phyloP scores from a whole-genome alignment of 164 flowering plant genomes.

The Echeveria elegans region DNA sequence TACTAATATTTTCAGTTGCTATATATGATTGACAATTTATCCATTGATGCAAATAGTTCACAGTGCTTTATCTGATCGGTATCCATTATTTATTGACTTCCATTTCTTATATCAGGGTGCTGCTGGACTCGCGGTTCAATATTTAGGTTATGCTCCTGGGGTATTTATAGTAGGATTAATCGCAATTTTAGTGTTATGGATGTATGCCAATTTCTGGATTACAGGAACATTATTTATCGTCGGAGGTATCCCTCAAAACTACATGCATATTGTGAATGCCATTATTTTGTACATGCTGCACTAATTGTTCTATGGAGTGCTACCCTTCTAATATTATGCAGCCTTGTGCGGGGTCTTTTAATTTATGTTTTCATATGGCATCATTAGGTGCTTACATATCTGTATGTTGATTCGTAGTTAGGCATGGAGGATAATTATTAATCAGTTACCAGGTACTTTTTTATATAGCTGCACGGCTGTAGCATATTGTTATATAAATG shows the following conservation, averaged over 20 bases:
- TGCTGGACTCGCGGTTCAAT: constrained; percentile 77
- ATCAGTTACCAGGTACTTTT: neutral
- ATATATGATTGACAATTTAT: neutral
- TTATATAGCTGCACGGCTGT: neutral
- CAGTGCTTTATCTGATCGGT: neutral
- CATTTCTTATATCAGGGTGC: constrained; percentile 58
- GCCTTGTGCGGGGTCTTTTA: no score
- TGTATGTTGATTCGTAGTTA: neutral
- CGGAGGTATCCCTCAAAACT: constrained; percentile 54
- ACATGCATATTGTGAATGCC: neutral
- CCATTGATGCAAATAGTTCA: neutral
- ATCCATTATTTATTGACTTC: neutral
- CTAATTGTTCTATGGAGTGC: neutral
- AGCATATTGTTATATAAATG: neutral
- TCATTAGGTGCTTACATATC: neutral
- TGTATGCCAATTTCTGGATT: constrained; percentile 96
- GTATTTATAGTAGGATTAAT: constrained; percentile 88
- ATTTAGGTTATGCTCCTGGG: constrained; percentile 92
- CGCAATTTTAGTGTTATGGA: constrained; percentile 81
- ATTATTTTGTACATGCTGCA: neutral
- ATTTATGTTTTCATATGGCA: no score
- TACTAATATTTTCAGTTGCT: neutral
- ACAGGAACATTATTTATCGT: constrained; percentile 76
- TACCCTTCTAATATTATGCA: neutral
- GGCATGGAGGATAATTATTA: neutral